Evolutionary conservation across 495 filamentous ascomycete genomes (phyloP), one percentile per base, ranked within the genome.

Genomic region (Daldinia grandis): DNA sequence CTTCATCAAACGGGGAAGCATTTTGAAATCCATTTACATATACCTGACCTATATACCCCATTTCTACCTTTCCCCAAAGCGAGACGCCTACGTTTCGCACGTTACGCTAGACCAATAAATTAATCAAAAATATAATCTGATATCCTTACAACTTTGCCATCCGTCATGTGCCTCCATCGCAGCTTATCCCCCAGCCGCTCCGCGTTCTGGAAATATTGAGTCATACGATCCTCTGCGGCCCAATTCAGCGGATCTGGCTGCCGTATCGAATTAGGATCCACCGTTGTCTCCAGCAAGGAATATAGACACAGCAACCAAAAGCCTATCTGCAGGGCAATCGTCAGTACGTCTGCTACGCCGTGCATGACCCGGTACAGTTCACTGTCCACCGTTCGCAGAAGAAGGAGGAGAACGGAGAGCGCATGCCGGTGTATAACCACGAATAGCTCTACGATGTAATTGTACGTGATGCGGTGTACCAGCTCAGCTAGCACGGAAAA

Each of bases 181-280:
- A 1, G 25, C 28, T 21, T 64, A 9, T 9, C 1, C 9, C 42
- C 42, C 9, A 1, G 9, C 9, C 27, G 21, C 42, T 7, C n/a
- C 27, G 47, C 27, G 3, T 30, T 15, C 17, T 50, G 2, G 56
- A 70, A 64, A 35, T 60, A 49, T 1, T 37, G 35, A 9, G 12
- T 31, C n/a, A 63, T 59, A 12, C 0, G 3, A 8, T 42, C 19
- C 12, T 28, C 10, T 5, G 59, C 35, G 6, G 25, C 27, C 67
- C 67, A 70, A 9, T 4, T 60, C 42, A 70, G 38, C 37, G 61
- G 67, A 21, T 3, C 15, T 9, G 54, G 35, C 12, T 63, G 58
- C n/a, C 17, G 33, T 9, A 35, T 24, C 6, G 17, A 6, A 1
- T 8, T 8, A 12, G 7, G 12, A 15, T 28, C 47, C 8, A 30